Percentiles rank a stretch among this genome's conserved stretches.
phyloP scores from a whole-genome alignment of 768 basidiomycete genomes.

The Serendipita vermifera region DNA sequence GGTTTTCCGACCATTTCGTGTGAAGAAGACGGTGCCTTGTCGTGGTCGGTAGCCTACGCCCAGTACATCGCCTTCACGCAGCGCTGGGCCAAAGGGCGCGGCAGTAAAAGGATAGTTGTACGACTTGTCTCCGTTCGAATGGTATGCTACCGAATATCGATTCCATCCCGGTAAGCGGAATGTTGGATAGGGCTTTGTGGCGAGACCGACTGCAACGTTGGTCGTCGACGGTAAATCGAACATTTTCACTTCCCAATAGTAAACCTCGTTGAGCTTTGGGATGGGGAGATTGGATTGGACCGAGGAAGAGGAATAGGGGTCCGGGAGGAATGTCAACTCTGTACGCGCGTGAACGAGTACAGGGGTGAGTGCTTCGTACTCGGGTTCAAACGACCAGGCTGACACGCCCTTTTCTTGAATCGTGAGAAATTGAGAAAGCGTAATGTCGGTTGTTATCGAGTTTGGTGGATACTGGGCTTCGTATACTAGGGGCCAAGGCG shows the following conservation, averaged over 20 bases:
- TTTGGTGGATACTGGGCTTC: conserved; percentile 86
- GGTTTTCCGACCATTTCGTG: conserved; percentile 91
- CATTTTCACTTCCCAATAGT: conserved; percentile 99
- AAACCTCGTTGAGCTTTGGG: conserved; percentile 96
- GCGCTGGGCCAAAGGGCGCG: conserved; percentile 61
- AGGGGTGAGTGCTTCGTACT: conserved; percentile 88
- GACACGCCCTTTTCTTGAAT: conserved; percentile 99
- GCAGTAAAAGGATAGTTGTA: conserved; percentile 94
- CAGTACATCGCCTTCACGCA: conserved; percentile 91
- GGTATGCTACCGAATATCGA: conserved; percentile 85
- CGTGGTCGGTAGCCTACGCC: conserved; percentile 94
- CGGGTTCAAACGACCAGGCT: conserved; percentile 98
- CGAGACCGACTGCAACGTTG: conserved; percentile 81
- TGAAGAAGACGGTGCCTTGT: conserved; percentile 97
- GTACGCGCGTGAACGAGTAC: conserved; percentile 90
- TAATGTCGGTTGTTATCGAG: conserved; percentile 96
- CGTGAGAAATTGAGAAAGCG: conserved; percentile 92
- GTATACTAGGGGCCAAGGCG: conserved; percentile 40
- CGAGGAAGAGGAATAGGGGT: conserved; percentile 83
- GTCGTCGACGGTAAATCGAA: conserved; percentile 86
- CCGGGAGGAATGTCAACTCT: conserved; percentile 95
- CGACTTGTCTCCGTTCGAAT: conserved; percentile 92
- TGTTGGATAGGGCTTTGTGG: conserved; percentile 92
- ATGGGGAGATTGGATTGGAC: conserved; percentile 95
- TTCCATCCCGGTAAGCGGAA: conserved; percentile 84